Conservation (phyloP, 2,329 filamentous ascomycete genomes). For the Cryphonectria radicalis region DNA sequence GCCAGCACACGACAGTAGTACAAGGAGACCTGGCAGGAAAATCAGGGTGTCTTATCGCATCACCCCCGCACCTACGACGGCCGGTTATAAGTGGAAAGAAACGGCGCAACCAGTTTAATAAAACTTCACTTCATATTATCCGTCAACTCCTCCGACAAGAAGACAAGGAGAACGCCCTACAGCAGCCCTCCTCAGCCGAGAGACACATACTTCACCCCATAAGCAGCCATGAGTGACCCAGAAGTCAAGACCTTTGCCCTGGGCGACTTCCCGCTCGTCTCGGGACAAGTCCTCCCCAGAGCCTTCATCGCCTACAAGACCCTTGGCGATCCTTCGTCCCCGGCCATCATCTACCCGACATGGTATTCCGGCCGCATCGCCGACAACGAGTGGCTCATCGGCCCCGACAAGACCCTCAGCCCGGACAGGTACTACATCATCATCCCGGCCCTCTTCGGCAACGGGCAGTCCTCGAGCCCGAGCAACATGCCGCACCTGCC, state of each 20-base stretch:
- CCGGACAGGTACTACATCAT: slow-evolving; percentile 58
- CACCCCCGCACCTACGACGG: neutral
- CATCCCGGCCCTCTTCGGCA: slow-evolving; percentile 55
- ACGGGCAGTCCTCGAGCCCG: slow-evolving; percentile 57
- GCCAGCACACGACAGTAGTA: neutral
- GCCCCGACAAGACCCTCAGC: slow-evolving; percentile 65
- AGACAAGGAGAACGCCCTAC: neutral
- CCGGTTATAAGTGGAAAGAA: neutral
- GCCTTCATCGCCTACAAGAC: slow-evolving; percentile 80
- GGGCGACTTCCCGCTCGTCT: slow-evolving; percentile 70
- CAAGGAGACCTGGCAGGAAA: neutral
- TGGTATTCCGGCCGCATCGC: slow-evolving; percentile 69
- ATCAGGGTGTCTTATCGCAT: slow-evolving; percentile 4
- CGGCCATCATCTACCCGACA: slow-evolving; percentile 75
- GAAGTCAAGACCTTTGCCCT: slow-evolving; percentile 55
- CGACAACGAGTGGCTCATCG: slow-evolving; percentile 77
- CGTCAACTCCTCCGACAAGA: neutral
- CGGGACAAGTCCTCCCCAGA: slow-evolving; percentile 62
- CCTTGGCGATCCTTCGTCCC: slow-evolving; percentile 64
- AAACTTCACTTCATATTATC: neutral
- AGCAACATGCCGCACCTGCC: slow-evolving; percentile 46
- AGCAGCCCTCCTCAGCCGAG: neutral
- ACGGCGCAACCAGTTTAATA: neutral
- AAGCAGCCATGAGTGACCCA: slow-evolving; percentile 14
- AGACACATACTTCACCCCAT: neutral